phyloP scores from a whole-genome alignment of 768 basidiomycete genomes.

The Trametes cubensis region DNA sequence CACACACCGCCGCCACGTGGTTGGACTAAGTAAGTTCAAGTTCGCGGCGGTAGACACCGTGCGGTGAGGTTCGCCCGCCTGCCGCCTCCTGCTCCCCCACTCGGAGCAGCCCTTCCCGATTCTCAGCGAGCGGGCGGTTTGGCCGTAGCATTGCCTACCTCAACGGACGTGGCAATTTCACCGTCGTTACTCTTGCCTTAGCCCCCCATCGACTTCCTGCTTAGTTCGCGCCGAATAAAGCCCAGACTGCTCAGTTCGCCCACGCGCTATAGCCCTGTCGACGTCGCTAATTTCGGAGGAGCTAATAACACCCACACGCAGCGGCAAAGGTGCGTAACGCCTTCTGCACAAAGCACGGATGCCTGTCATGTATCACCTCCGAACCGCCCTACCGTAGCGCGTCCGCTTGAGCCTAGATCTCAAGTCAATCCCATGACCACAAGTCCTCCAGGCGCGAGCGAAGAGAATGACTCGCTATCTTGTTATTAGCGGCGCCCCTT shows the following conservation, averaged over 20 bases:
- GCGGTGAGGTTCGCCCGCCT: slow-evolving; percentile 19
- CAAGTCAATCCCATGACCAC: background rate
- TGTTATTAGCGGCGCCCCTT: slow-evolving; percentile 56
- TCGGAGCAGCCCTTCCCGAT: background rate
- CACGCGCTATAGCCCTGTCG: no score
- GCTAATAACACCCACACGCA: background rate
- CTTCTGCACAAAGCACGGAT: background rate
- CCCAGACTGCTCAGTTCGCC: no score
- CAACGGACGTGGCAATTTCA: background rate
- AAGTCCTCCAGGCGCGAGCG: background rate
- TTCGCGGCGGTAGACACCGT: background rate
- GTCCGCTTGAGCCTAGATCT: background rate
- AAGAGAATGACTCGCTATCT: slow-evolving; percentile 34
- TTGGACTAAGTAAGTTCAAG: slow-evolving; percentile 9
- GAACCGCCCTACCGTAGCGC: background rate
- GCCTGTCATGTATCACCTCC: background rate
- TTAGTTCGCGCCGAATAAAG: no score
- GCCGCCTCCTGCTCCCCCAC: background rate
- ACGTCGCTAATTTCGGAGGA: background rate
- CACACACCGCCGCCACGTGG: slow-evolving; percentile 19
- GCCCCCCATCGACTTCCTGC: no score
- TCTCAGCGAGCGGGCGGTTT: background rate
- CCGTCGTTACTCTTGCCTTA: background rate
- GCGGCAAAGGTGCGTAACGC: background rate
- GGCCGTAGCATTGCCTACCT: background rate